Evolutionary conservation across 1,284 basidiomycete genomes (phyloP).

Genomic region (Puccinia polysora): DNA sequence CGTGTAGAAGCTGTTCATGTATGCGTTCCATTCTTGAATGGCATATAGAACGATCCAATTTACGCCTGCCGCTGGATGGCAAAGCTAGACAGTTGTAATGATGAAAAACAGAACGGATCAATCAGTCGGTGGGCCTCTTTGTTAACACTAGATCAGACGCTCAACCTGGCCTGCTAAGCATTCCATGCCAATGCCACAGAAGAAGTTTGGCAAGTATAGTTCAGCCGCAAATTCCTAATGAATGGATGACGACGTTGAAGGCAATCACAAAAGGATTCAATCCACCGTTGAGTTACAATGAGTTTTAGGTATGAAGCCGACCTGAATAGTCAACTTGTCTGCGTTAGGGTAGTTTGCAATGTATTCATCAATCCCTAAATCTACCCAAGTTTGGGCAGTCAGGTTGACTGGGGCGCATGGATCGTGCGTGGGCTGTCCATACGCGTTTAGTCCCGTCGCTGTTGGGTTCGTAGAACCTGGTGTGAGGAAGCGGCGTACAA

Average conservation of each 20-base stretch:
- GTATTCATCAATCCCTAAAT: constrained; percentile 22
- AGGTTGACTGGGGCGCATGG: not conserved
- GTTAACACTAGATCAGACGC: not conserved
- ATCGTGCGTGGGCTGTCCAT: not conserved
- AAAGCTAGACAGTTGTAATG: constrained; percentile 22
- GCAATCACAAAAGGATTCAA: not conserved
- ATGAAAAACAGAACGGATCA: too few relatives aligned
- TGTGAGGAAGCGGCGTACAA: constrained; percentile 2
- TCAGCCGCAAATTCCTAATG: constrained; percentile 26
- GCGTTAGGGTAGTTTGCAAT: constrained; percentile 25
- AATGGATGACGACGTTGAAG: not conserved
- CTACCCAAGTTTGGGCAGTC: constrained; percentile 25
- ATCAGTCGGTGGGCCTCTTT: constrained; percentile 1
- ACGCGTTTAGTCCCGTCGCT: constrained; percentile 1
- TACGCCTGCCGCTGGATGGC: constrained; percentile 33
- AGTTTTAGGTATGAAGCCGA: not conserved
- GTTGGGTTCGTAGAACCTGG: not conserved
- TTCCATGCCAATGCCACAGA: constrained; percentile 23
- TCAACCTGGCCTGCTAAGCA: constrained; percentile 22
- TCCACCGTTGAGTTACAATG: not conserved
- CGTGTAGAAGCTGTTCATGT: constrained; percentile 41
- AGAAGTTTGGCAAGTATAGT: constrained; percentile 22
- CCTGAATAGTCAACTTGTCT: constrained; percentile 24
- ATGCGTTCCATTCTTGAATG: constrained; percentile 44
- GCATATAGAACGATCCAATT: constrained; percentile 43